These are phyloP conservation scores for Phymatotrichopsis omnivora DNA, from an alignment of 2,329 filamentous ascomycete species.

Conservation along the genomic window DNA sequence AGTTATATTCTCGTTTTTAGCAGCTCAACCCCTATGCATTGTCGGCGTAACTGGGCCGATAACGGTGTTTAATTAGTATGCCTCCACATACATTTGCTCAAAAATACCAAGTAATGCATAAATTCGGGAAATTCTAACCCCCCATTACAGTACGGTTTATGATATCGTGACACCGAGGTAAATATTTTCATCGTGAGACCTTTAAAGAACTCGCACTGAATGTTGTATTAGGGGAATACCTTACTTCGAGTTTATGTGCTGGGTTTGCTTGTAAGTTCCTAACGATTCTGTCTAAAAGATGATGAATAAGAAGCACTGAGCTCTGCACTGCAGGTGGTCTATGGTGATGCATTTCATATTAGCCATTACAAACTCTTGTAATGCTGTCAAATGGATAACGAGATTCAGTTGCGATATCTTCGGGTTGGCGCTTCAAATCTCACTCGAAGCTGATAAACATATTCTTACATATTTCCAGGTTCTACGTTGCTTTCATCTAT, in stretches of 20 bases:
- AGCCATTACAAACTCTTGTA: constrained; percentile 76
- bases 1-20: constrained; percentile 68
- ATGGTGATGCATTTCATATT: constrained; percentile 75
- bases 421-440: constrained; percentile 35
- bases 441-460: background rate
- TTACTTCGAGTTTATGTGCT: constrained; percentile 83
- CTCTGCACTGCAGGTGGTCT: constrained; percentile 70
- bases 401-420: constrained; percentile 90
- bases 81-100: constrained; percentile 7
- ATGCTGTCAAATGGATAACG: constrained; percentile 79
- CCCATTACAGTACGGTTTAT: constrained; percentile 59
- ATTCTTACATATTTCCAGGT: constrained; percentile 43
- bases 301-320: no score
- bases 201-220: constrained; percentile 1
- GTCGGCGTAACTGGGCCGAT: constrained; percentile 87
- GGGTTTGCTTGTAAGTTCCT: constrained; percentile 62
- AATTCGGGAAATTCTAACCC: background rate
- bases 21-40: constrained; percentile 78
- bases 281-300: constrained; percentile 21
- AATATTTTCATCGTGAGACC: background rate
- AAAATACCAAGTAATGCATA: background rate
- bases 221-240: constrained; percentile 51
- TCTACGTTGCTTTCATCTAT: constrained; percentile 88
- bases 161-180: constrained; percentile 61
- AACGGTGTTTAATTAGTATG: constrained; percentile 80